Percentiles rank a stretch among this genome's conserved stretches.
phyloP scores from a whole-genome alignment of 2,329 filamentous ascomycete species.

The Harringtonia lauricola region DNA sequence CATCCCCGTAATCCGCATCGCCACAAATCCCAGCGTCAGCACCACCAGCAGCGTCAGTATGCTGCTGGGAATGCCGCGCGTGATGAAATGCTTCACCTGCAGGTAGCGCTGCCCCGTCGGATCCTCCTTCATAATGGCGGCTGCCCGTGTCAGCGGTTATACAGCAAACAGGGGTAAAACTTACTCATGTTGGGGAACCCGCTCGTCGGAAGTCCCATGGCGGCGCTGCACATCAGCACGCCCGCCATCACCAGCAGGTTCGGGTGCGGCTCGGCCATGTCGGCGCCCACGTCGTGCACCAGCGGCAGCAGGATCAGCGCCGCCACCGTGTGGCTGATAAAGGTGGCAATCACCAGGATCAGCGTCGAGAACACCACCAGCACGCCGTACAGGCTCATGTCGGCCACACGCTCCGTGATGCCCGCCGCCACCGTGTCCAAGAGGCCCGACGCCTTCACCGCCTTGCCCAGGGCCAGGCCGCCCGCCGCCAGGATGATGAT shows the following conservation, averaged over 20 bases:
- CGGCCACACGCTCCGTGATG: slow-evolving; percentile 65
- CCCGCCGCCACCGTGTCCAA: slow-evolving; percentile 73
- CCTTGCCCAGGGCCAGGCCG: slow-evolving; percentile 83
- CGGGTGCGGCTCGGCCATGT: slow-evolving; percentile 82
- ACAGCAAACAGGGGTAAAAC: too few species aligned
- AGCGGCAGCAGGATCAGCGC: slow-evolving; percentile 90
- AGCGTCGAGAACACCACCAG: slow-evolving; percentile 74
- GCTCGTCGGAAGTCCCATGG: slow-evolving; percentile 90
- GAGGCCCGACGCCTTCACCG: slow-evolving; percentile 85
- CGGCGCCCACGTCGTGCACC: slow-evolving; percentile 72
- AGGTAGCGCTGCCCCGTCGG: slow-evolving; percentile 86
- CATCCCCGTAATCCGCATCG: slow-evolving; percentile 58
- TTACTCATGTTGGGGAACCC: slow-evolving; percentile 99
- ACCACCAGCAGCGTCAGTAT: slow-evolving; percentile 72
- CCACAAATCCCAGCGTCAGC: slow-evolving; percentile 78
- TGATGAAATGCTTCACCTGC: slow-evolving; percentile 88
- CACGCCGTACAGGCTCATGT: slow-evolving; percentile 75
- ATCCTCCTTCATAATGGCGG: slow-evolving; percentile 99
- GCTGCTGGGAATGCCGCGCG: slow-evolving; percentile 80
- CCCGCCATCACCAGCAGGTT: slow-evolving; percentile 92
- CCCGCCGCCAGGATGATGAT: slow-evolving; percentile 97
- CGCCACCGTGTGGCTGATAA: slow-evolving; percentile 95
- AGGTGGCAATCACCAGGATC: slow-evolving; percentile 88
- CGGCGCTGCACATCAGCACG: slow-evolving; percentile 94
- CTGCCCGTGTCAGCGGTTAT: slow-evolving; percentile 33